Evolutionary conservation across 2,329 filamentous ascomycete species (phyloP).

Genomic region (Ascochyta lentis): DNA sequence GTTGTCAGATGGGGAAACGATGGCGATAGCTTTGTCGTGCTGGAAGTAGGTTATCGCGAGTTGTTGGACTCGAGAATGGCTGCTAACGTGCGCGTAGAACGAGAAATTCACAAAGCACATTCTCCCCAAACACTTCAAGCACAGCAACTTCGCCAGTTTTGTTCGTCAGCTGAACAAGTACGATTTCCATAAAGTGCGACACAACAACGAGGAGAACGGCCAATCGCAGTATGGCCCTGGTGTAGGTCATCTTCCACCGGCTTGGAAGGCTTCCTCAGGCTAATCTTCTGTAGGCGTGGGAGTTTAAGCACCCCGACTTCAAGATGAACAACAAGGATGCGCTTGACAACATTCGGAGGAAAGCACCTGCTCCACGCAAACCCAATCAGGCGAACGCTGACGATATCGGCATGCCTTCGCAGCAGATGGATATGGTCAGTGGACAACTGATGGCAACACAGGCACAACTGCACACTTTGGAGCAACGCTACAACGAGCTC

Average conservation of each 20-base stretch:
- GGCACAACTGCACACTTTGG: slow-evolving; percentile 86
- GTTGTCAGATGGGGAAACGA: slow-evolving; percentile 96
- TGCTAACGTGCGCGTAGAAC: slow-evolving; percentile 66
- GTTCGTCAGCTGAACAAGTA: slow-evolving; percentile 96
- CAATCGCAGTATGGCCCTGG: slow-evolving; percentile 81
- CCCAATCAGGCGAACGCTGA: slow-evolving; percentile 57
- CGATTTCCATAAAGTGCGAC: slow-evolving; percentile 97
- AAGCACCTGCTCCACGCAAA: slow-evolving; percentile 91
- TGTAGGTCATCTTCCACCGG: slow-evolving; percentile 54
- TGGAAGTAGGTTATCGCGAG: slow-evolving; percentile 71
- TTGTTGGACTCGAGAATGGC: not conserved
- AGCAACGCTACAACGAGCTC: slow-evolving; percentile 84
- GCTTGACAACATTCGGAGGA: slow-evolving; percentile 93
- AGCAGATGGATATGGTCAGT: slow-evolving; percentile 88
- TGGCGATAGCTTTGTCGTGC: slow-evolving; percentile 93
- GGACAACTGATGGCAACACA: slow-evolving; percentile 89
- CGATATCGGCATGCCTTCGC: slow-evolving; percentile 78
- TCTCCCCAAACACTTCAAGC: slow-evolving; percentile 97
- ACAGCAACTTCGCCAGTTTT: slow-evolving; percentile 98
- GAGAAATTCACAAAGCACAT: slow-evolving; percentile 98
- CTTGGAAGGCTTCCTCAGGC: not conserved
- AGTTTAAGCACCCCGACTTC: slow-evolving; percentile 98
- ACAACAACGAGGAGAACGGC: slow-evolving; percentile 84
- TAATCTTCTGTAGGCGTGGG: slow-evolving; percentile 71
- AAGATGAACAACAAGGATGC: slow-evolving; percentile 95